Conservation (phyloP, 2,329 filamentous ascomycete species). For the Neofusicoccum ribis region DNA sequence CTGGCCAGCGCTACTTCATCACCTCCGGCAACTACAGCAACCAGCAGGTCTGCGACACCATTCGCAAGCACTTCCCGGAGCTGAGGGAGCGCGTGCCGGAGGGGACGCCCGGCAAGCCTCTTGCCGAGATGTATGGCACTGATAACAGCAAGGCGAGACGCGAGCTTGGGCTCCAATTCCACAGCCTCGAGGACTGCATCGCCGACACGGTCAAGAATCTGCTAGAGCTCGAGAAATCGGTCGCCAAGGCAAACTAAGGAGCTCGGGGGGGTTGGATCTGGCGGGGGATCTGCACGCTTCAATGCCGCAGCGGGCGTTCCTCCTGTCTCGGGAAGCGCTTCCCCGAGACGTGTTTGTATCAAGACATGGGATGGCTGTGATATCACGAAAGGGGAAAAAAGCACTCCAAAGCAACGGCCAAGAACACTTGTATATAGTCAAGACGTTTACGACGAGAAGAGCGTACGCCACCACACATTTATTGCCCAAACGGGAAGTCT, state of each 20-base stretch:
- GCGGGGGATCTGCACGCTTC: constrained; percentile 3
- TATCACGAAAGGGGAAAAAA: not conserved
- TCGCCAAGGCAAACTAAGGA: not conserved
- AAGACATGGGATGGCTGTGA: constrained; percentile 9
- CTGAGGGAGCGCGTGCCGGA: constrained; percentile 35
- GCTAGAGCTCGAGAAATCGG: constrained; percentile 26
- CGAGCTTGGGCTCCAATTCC: constrained; percentile 45
- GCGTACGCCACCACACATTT: not conserved
- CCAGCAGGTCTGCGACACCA: constrained; percentile 16
- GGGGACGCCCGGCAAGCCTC: constrained; percentile 24
- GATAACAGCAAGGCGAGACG: constrained; percentile 44
- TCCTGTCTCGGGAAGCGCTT: constrained; percentile 1
- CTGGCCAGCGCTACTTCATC: constrained; percentile 15
- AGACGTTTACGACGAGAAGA: constrained; percentile 7
- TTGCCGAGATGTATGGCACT: constrained; percentile 41
- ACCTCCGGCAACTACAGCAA: constrained; percentile 10
- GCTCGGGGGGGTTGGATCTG: not conserved
- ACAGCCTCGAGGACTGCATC: constrained; percentile 38
- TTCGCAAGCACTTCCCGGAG: constrained; percentile 40
- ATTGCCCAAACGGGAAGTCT: not conserved
- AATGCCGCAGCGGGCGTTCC: not conserved
- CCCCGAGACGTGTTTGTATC: not conserved
- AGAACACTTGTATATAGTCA: constrained; percentile 10
- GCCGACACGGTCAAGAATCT: constrained; percentile 35
- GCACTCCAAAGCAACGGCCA: not conserved